A percentile compares a stretch with the other conserved stretches of the same genome.
phyloP scores from a whole-genome alignment of 2,329 filamentous ascomycete species.

The Cladosporium oxysporum region DNA sequence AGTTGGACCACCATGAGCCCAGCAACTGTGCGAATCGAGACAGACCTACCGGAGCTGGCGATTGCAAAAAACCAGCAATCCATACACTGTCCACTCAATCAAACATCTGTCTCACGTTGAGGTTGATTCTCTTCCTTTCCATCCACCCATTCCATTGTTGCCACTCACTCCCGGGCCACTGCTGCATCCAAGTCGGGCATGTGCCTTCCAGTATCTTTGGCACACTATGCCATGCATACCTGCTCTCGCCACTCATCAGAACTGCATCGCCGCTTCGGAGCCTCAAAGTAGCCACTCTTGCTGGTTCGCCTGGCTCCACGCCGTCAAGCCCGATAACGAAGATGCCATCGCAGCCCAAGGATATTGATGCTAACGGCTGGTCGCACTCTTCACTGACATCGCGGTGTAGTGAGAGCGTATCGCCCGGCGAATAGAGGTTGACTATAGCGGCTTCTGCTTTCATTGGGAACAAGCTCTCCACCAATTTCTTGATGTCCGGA shows the following conservation, averaged over 20 bases:
- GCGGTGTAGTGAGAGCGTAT: slow-evolving; percentile 88
- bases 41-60: not conserved
- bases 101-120: slow-evolving; percentile 89
- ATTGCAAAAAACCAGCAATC: not conserved
- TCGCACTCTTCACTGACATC: slow-evolving; percentile 87
- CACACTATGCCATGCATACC: slow-evolving; percentile 94
- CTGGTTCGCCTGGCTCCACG: slow-evolving; percentile 38
- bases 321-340: slow-evolving; percentile 76
- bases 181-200: slow-evolving; percentile 71
- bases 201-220: slow-evolving; percentile 80
- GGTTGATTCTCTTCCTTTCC: slow-evolving; percentile 79
- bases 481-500: slow-evolving; percentile 65
- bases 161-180: slow-evolving; percentile 69
- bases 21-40: not conserved
- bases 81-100: slow-evolving; percentile 4
- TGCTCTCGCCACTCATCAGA: slow-evolving; percentile 78
- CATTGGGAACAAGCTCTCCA: slow-evolving; percentile 75
- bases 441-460: slow-evolving; percentile 86
- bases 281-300: slow-evolving; percentile 57
- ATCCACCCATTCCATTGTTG: slow-evolving; percentile 84
- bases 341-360: slow-evolving; percentile 84
- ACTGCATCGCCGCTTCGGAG: slow-evolving; percentile 84
- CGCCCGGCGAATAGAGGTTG: slow-evolving; percentile 87
- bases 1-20: not conserved
- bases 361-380: slow-evolving; percentile 78